Percentiles rank a stretch among this genome's conserved stretches.
Evolutionary conservation across 441 rosid species (phyloP).

Genomic region (Melastoma candidum): DNA sequence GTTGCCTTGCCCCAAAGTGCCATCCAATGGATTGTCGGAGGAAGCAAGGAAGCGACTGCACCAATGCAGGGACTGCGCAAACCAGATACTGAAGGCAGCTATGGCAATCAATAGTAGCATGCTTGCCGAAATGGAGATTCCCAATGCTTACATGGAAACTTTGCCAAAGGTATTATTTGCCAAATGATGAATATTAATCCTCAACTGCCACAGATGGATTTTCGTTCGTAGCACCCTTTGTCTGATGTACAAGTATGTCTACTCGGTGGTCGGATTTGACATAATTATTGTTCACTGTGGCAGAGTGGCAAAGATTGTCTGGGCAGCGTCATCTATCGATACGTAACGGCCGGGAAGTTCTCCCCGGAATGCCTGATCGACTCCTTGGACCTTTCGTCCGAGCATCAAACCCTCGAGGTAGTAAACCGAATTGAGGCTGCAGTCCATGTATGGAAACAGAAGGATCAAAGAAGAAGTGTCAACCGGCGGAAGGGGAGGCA

Average conservation of each 20-base stretch:
- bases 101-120: conserved; percentile 44
- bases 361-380: conserved; percentile 85
- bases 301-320: conserved; percentile 88
- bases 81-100: conserved; percentile 49
- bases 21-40: conserved; percentile 40
- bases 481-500: conserved; percentile 38
- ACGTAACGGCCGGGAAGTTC: conserved; percentile 70
- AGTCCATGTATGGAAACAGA: conserved; percentile 76
- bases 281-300: conserved; percentile 1
- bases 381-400: conserved; percentile 89
- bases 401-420: conserved; percentile 75
- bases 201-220: no score
- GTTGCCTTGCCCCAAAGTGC: conserved; percentile 47
- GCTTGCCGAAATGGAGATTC: conserved; percentile 56
- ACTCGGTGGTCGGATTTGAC: no score
- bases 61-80: conserved; percentile 34
- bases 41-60: conserved; percentile 32
- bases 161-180: conserved; percentile 45
- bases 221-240: no score
- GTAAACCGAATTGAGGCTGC: conserved; percentile 82
- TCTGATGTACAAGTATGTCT: no score
- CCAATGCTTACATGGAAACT: conserved; percentile 44
- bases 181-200: no score
- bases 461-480: conserved; percentile 39
- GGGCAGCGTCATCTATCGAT: conserved; percentile 79